Evolutionary conservation across 192 early-diverging fungal species (phyloP), one percentile per base, ranked within the genome.

Genomic region (Phycomyces blakesleeanus): DNA sequence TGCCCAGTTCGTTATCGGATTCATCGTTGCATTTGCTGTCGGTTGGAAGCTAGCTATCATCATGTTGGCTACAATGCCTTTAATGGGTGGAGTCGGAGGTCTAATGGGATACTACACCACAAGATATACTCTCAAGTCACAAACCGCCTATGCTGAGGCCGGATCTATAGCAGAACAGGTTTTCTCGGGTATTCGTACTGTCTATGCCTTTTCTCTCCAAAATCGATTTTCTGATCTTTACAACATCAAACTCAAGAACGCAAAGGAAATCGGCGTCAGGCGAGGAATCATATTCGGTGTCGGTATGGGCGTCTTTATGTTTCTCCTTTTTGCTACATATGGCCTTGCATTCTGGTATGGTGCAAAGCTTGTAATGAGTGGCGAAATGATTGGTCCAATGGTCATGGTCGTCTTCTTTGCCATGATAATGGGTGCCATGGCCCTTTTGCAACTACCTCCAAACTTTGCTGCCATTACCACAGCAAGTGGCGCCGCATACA

Each of bases 161-260:
- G 93, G 93, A 49, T 85, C 85, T n/a, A 78, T 96, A 37, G 96
- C 93, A 1, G 86, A 92, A 66, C 90, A 98, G 67, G 91, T 87
- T 0, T 73, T 98, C 40, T 74, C 86, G 21, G 81, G 84, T 21
- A 91, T 96, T 53, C 84, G 91, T 49, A 98, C 94, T n/a, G 90
- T 98, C n/a, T 83, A 81, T 52, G 81, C 94, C 8, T 96, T 98
- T 74, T 85, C 85, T 63, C 86, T 83, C 5, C 83, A 95, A 76
- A 72, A 85, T 26, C 86, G 89, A 49, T 90, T 91, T 60, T 47
- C 76, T 25, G 61, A 70, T 54, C 72, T 85, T 20, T 97, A 92
- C 74, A 64, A 73, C 11, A 51, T 66, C 29, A 73, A 82, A 79
- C 76, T 95, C 2, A 76, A 76, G 14, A 67, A 72, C 16, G 95